Evolutionary conservation across 495 filamentous ascomycete species (phyloP).

Genomic region (Penicillium desertorum): DNA sequence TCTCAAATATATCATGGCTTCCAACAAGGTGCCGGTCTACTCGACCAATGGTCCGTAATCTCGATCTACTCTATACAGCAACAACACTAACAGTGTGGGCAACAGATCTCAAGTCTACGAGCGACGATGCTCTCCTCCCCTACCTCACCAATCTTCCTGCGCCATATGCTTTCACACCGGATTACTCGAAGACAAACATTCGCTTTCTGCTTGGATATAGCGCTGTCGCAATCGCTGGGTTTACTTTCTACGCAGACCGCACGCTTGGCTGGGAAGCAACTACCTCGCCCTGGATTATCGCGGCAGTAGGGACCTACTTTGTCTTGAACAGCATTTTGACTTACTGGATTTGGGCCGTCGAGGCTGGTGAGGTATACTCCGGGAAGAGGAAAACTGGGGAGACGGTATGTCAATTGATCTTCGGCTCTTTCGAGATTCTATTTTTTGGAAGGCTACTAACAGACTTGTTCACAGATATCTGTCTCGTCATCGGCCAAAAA

Average conservation of each 20-base stretch:
- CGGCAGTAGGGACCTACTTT: slow-evolving; percentile 77
- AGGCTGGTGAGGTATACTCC: slow-evolving; percentile 76
- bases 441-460: background rate
- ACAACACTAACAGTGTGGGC: slow-evolving; percentile 10
- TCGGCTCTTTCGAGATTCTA: background rate
- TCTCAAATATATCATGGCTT: slow-evolving; percentile 19
- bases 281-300: slow-evolving; percentile 66
- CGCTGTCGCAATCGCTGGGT: slow-evolving; percentile 74
- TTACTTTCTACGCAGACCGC: slow-evolving; percentile 88
- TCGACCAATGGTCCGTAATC: slow-evolving; percentile 46
- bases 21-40: slow-evolving; percentile 48
- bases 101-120: slow-evolving; percentile 91
- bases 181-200: slow-evolving; percentile 76
- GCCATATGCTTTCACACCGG: slow-evolving; percentile 68
- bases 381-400: slow-evolving; percentile 60
- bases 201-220: slow-evolving; percentile 80
- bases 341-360: slow-evolving; percentile 82
- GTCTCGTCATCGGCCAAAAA: slow-evolving; percentile 70
- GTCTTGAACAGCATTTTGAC: slow-evolving; percentile 75
- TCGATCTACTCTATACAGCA: slow-evolving; percentile 22
- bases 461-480: slow-evolving; percentile 52
- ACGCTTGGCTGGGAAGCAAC: slow-evolving; percentile 83
- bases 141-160: slow-evolving; percentile 76
- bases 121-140: slow-evolving; percentile 89
- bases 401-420: slow-evolving; percentile 41